A percentile compares a stretch with the other conserved stretches of the same genome.
Conservation (phyloP, 192 early-diverging fungal species). For the Phycomyces blakesleeanus region DNA sequence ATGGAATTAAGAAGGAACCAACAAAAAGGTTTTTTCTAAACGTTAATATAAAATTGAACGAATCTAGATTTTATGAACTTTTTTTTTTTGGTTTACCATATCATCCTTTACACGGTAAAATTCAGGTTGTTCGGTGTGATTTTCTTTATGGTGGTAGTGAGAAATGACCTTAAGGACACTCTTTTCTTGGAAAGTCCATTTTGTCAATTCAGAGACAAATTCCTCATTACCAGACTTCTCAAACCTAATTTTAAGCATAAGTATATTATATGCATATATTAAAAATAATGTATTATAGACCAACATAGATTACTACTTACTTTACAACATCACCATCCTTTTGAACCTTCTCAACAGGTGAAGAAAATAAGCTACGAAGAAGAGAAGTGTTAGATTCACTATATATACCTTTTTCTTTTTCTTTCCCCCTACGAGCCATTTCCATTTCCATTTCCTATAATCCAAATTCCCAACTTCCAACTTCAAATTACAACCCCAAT, state of each 20-base stretch:
- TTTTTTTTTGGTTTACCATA: slow-evolving; percentile 52
- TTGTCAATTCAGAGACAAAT: slow-evolving; percentile 69
- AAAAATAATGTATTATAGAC: no score
- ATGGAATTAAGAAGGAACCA: slow-evolving; percentile 26
- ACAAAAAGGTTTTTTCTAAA: no score
- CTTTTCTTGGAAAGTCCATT: slow-evolving; percentile 94
- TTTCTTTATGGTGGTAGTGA: slow-evolving; percentile 61
- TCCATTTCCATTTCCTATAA: no score
- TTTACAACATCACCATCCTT: background rate
- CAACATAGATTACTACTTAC: background rate
- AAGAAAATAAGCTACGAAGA: slow-evolving; percentile 6
- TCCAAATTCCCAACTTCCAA: no score
- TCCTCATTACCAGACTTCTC: slow-evolving; percentile 60
- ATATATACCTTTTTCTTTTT: no score
- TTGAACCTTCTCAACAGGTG: slow-evolving; percentile 11
- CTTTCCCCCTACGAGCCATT: no score
- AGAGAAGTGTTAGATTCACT: no score
- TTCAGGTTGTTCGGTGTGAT: slow-evolving; percentile 60
- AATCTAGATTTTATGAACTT: background rate
- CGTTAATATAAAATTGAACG: background rate
- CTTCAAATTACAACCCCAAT: no score
- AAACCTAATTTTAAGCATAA: slow-evolving; percentile 8
- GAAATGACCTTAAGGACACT: slow-evolving; percentile 73
- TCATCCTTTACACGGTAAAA: slow-evolving; percentile 93
- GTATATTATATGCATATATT: no score